Base-by-base conservation (phyloP, 2,329 filamentous ascomycete genomes). In the Rosellinia necatrix region DNA sequence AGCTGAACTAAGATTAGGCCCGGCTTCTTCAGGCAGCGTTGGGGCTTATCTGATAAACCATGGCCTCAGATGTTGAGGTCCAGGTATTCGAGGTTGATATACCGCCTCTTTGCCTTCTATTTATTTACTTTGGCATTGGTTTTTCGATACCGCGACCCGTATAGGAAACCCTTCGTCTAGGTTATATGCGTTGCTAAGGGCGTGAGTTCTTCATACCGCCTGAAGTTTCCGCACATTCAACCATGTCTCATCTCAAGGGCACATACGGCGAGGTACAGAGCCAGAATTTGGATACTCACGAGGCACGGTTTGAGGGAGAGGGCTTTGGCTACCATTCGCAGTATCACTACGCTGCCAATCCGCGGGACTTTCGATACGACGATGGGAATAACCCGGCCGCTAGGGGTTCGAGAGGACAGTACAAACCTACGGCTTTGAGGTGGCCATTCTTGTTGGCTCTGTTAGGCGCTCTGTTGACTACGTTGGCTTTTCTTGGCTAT, bases 391-490 rank as follows among this genome's bases (percentile, higher is more conserved):
- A 15, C 12, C 12, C n/a, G 8, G 17, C 6, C 5, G 7, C 37
- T 12, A 32, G 1, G 12, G 43, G 12, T 13, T n/a, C 35, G 3
- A n/a, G 12, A 17, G 27, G 17, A 29, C 37, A 57, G 12, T 57
- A 53, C 19, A 57, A 57, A 22, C 49, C 54, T 27, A 57, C 54
- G 9, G 49, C 54, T 15, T 43, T 57, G 38, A 49, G 43, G 12
- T 49, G 49, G 49, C 43, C 54, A 10, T 57, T 43, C 32, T 49
- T 53, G 10, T 4, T 46, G 4, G 29, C 24, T 40, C 24, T 57
- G 6, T 25, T 53, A 17, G 19, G 32, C 1, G 49, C 49, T 19
- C 19, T 57, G 9, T 21, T 53, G 12, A 35, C 43, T 21, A 53
- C 43, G 3, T 19, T 57, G 8, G 49, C 29, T 3, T 27, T 44